These are phyloP conservation scores for Mesembryanthemum crystallinum DNA, from an alignment of 148 eudicot genomes.

Conservation along the genomic window DNA sequence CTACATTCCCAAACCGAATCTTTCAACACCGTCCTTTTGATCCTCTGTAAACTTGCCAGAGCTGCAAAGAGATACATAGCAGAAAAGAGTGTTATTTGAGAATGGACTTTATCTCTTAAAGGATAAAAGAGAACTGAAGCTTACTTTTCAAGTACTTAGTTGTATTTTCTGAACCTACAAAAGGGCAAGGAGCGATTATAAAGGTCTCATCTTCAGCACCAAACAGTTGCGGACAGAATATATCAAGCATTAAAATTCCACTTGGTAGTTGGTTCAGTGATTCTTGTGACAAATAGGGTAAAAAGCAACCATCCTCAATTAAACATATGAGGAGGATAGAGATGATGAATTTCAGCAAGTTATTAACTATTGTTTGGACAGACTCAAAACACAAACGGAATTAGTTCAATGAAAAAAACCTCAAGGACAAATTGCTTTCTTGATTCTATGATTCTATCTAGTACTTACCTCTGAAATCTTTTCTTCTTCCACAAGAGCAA, in stretches of 20 bases:
- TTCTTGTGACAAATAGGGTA: background rate
- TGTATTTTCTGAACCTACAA: slow-evolving; percentile 53
- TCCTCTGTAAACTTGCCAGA: slow-evolving; percentile 46
- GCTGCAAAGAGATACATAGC: slow-evolving; percentile 57
- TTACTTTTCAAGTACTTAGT: slow-evolving; percentile 53
- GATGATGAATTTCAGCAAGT: too few relatives aligned
- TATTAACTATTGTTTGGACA: too few relatives aligned
- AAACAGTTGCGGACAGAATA: background rate
- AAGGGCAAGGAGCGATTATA: background rate
- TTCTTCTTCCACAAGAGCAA: slow-evolving; percentile 72
- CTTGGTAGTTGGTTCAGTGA: background rate
- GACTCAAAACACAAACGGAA: too few relatives aligned
- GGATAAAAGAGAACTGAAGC: slow-evolving; percentile 20
- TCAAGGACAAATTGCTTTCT: background rate
- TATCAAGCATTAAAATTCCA: background rate
- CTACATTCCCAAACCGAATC: slow-evolving; percentile 44
- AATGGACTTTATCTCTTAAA: background rate
- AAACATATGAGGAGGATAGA: too few relatives aligned
- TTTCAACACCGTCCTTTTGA: slow-evolving; percentile 42
- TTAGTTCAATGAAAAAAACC: background rate
- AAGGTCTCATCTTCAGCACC: background rate
- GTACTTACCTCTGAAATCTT: slow-evolving; percentile 70
- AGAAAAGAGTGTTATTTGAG: slow-evolving; percentile 7
- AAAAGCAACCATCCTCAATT: too few relatives aligned
- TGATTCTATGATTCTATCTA: background rate